Percentiles rank a stretch among this genome's conserved stretches.
phyloP scores from a whole-genome alignment of 2,329 filamentous ascomycete genomes.

The Davidsoniella eucalypti region DNA sequence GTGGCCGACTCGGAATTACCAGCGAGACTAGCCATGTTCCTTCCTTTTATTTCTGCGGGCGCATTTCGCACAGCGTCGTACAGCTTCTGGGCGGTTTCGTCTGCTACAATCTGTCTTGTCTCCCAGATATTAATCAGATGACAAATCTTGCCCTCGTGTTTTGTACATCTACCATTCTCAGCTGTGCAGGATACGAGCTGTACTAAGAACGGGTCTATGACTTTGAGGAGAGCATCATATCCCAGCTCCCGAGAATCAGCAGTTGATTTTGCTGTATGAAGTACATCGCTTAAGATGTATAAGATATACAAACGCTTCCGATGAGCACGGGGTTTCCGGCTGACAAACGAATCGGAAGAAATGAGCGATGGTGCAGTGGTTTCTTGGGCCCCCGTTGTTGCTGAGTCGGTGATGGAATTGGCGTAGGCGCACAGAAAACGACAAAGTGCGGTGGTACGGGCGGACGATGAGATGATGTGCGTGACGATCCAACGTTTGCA shows the following conservation, averaged over 20 bases:
- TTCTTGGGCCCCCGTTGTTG: background rate
- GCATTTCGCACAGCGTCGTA: constrained; percentile 35
- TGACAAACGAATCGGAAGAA: too few relatives aligned
- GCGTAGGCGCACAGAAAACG: constrained; percentile 57
- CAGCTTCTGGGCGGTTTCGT: constrained; percentile 39
- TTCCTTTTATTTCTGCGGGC: constrained; percentile 5
- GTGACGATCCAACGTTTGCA: constrained; percentile 75
- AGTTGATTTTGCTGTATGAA: constrained; percentile 33
- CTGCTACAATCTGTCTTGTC: constrained; percentile 44
- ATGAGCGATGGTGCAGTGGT: too few relatives aligned
- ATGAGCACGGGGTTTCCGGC: constrained; percentile 18
- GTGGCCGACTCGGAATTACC: constrained; percentile 15
- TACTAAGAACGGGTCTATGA: constrained; percentile 41
- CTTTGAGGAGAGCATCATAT: constrained; percentile 31
- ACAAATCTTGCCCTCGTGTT: constrained; percentile 47
- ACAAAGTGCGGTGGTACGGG: constrained; percentile 49
- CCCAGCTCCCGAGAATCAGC: constrained; percentile 27
- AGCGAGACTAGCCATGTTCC: constrained; percentile 1
- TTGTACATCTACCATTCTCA: constrained; percentile 42
- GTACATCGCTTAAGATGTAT: constrained; percentile 61
- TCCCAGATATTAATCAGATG: constrained; percentile 55
- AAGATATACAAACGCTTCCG: constrained; percentile 60
- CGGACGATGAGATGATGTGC: constrained; percentile 50
- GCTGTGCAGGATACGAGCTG: constrained; percentile 44
- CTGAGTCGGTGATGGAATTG: constrained; percentile 23